Evolutionary conservation across 1,284 basidiomycete species (phyloP).

Genomic region (Mycosarcoma maydis): DNA sequence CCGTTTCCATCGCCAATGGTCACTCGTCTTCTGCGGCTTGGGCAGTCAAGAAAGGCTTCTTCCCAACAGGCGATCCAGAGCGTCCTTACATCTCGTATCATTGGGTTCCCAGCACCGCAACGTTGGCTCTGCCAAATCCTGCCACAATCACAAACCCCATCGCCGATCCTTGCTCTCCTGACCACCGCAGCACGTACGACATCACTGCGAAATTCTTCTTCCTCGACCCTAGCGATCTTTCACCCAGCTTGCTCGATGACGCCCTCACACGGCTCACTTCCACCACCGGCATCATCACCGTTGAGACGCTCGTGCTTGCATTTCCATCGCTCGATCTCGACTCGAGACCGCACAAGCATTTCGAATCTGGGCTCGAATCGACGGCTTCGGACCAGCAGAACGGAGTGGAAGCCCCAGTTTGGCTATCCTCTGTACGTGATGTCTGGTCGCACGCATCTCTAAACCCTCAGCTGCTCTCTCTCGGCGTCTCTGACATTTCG

Average conservation of each 20-base stretch:
- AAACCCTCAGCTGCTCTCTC: slow-evolving; percentile 49
- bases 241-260: slow-evolving; percentile 41
- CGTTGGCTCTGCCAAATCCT: slow-evolving; percentile 52
- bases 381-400: not conserved
- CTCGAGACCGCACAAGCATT: slow-evolving; percentile 11
- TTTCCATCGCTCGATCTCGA: slow-evolving; percentile 51
- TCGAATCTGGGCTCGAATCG: slow-evolving; percentile 1
- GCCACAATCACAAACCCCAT: slow-evolving; percentile 51
- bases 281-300: slow-evolving; percentile 55
- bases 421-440: slow-evolving; percentile 11
- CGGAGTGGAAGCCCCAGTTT: not conserved
- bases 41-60: slow-evolving; percentile 51
- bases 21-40: not conserved
- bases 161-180: slow-evolving; percentile 52
- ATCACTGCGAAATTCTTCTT: slow-evolving; percentile 63
- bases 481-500: slow-evolving; percentile 53
- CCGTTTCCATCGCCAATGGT: slow-evolving; percentile 6
- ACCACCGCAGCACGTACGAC: slow-evolving; percentile 50
- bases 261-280: slow-evolving; percentile 47
- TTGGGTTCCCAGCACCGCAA: slow-evolving; percentile 24
- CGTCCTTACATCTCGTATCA: slow-evolving; percentile 57
- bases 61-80: slow-evolving; percentile 32
- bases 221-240: slow-evolving; percentile 30
- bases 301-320: slow-evolving; percentile 53
- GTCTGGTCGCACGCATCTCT: slow-evolving; percentile 43